phyloP scores from a whole-genome alignment of 306 rosid species.

The Cajanus cajan region DNA sequence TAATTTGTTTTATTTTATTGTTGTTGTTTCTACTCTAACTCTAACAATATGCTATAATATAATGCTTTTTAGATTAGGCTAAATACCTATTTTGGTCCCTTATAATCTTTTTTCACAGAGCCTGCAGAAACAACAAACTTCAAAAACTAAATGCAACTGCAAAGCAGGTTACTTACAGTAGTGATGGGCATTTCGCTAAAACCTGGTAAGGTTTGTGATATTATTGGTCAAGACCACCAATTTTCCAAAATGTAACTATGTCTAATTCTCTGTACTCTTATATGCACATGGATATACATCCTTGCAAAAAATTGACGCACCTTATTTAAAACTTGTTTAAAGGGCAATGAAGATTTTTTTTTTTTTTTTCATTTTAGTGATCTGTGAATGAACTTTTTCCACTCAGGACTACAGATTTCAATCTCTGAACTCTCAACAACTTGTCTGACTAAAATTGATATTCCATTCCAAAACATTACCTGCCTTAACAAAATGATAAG shows the following conservation, averaged over 20 bases:
- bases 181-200: neutral
- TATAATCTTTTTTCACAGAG: too few relatives aligned
- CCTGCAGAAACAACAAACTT: constrained; percentile 59
- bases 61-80: too few relatives aligned
- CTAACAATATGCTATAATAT: too few relatives aligned
- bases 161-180: constrained; percentile 17
- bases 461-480: constrained; percentile 49
- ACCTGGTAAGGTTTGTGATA: neutral
- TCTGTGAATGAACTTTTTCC: neutral
- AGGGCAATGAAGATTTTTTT: neutral
- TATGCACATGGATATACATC: constrained; percentile 4
- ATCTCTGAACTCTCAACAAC: constrained; percentile 24
- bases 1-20: too few relatives aligned
- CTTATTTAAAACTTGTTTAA: constrained; percentile 16
- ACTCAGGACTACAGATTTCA: constrained; percentile 13
- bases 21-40: too few relatives aligned
- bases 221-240: neutral
- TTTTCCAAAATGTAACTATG: neutral
- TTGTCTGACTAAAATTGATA: constrained; percentile 13
- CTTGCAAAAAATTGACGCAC: constrained; percentile 8
- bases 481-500: constrained; percentile 86
- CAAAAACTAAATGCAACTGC: constrained; percentile 7
- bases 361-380: neutral
- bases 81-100: too few relatives aligned
- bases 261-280: neutral